Conservation (phyloP, 345 rosid species). For the Euclidium syriacum region DNA sequence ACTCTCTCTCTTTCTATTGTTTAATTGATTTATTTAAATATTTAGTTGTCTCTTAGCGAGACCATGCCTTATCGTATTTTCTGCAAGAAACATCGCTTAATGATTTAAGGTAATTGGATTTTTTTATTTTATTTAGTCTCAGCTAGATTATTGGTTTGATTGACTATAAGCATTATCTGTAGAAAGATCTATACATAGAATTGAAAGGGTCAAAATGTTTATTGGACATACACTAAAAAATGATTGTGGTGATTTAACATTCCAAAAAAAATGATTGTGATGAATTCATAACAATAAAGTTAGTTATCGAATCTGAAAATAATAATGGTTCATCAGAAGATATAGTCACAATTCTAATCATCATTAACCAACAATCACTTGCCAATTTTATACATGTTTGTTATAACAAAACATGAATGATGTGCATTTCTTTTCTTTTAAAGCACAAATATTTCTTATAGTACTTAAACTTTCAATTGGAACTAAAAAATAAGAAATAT, state of each 20-base stretch:
- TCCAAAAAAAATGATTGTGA: neutral
- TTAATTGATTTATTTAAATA: neutral
- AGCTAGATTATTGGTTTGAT: neutral
- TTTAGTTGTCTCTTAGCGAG: constrained; percentile 17
- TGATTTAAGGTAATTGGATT: constrained; percentile 14
- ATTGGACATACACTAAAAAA: neutral
- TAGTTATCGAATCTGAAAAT: neutral
- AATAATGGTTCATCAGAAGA: neutral
- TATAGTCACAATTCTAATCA: neutral
- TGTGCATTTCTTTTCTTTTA: no score
- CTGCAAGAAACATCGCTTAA: constrained; percentile 33
- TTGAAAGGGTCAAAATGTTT: neutral
- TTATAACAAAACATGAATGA: neutral
- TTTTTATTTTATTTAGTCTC: neutral
- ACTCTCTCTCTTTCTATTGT: neutral
- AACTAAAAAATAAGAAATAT: neutral
- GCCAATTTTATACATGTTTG: neutral
- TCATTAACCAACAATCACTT: neutral
- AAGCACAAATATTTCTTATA: no score
- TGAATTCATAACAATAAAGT: neutral
- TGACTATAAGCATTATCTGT: neutral
- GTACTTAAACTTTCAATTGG: no score
- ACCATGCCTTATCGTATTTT: constrained; percentile 26
- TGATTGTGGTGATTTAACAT: neutral
- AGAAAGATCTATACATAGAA: no score